phyloP scores from a whole-genome alignment of 768 basidiomycete genomes.

The Xerocomellus intermedius region DNA sequence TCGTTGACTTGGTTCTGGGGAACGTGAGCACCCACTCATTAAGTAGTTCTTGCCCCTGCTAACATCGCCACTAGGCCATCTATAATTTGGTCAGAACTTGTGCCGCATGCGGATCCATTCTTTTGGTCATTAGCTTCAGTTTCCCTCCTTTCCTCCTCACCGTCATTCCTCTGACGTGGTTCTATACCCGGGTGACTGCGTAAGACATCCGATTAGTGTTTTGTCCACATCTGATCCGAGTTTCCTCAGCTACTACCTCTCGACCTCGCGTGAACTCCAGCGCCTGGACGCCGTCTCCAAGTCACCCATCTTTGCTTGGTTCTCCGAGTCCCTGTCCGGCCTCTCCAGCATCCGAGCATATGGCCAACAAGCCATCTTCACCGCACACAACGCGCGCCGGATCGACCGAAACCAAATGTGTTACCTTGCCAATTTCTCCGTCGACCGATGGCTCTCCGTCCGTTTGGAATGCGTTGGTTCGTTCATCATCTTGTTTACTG shows the following conservation, averaged over 20 bases:
- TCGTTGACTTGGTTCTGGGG: constrained; percentile 79
- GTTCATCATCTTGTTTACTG: constrained; percentile 71
- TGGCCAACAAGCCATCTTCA: constrained; percentile 64
- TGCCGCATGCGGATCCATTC: constrained; percentile 54
- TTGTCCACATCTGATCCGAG: background rate
- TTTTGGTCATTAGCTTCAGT: constrained; percentile 71
- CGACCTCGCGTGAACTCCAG: constrained; percentile 83
- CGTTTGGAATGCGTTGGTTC: constrained; percentile 83
- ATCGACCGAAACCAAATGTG: constrained; percentile 85
- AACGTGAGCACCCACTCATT: constrained; percentile 37
- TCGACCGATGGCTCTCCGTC: constrained; percentile 82
- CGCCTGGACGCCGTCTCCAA: constrained; percentile 84
- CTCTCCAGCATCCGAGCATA: constrained; percentile 83
- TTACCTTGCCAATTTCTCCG: constrained; percentile 64
- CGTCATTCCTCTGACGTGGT: constrained; percentile 69
- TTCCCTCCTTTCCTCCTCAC: constrained; percentile 80
- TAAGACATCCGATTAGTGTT: constrained; percentile 33
- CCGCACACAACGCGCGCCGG: constrained; percentile 65
- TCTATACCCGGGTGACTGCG: constrained; percentile 81
- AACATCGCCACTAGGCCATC: constrained; percentile 42
- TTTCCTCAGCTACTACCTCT: constrained; percentile 64
- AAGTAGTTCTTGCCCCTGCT: background rate
- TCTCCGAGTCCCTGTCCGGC: constrained; percentile 72
- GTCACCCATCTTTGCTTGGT: constrained; percentile 89
- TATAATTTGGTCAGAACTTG: constrained; percentile 67